Conservation (phyloP, 179 eudicot genomes). For the Silene vulgaris region DNA sequence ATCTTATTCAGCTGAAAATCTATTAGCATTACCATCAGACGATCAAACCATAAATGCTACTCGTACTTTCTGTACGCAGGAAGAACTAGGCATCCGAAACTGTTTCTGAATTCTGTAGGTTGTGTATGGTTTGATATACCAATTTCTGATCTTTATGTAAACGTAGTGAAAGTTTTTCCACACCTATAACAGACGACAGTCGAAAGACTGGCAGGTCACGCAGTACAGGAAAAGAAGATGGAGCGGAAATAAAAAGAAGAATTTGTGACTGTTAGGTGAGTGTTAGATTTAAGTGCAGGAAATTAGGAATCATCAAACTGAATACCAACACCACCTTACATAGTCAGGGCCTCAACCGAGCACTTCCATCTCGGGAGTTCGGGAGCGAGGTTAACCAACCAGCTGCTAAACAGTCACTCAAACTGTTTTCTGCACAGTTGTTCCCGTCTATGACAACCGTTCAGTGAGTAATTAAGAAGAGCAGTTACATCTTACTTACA, state of each 20-base stretch:
- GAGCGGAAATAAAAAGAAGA: background rate
- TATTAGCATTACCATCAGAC: too few species aligned
- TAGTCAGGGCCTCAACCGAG: too few species aligned
- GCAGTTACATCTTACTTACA: too few species aligned
- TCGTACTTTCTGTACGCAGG: too few species aligned
- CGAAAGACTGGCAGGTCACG: background rate
- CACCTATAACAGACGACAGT: too few species aligned
- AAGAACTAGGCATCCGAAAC: too few species aligned
- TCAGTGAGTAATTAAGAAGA: background rate
- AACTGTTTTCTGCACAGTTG: background rate
- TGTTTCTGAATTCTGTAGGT: too few species aligned
- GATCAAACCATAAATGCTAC: too few species aligned
- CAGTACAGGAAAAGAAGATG: background rate
- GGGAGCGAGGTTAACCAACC: background rate
- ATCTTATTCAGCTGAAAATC: too few species aligned
- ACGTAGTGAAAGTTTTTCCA: too few species aligned
- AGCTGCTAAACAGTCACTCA: background rate
- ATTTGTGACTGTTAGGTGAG: background rate
- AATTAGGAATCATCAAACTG: constrained; percentile 3
- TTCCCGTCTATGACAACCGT: background rate
- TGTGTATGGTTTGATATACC: too few species aligned
- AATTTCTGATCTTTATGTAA: too few species aligned
- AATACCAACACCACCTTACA: background rate
- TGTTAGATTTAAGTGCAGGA: background rate
- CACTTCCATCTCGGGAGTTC: background rate